phyloP scores from a whole-genome alignment of 1,284 basidiomycete genomes.

The Naganishia albida region DNA sequence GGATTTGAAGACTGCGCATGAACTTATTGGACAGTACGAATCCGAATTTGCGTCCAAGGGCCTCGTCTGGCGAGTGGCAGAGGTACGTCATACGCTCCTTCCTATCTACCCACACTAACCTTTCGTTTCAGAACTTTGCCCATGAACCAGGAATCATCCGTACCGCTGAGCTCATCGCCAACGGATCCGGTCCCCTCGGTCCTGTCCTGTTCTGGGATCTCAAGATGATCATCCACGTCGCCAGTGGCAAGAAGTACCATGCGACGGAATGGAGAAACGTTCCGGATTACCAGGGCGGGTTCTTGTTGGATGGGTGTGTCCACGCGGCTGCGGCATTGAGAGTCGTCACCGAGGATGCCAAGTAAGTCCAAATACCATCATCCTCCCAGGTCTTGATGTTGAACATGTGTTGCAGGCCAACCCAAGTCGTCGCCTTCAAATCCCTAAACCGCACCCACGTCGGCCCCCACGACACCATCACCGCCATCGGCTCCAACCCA shows the following conservation, averaged over 20 bases:
- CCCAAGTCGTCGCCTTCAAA: slow-evolving; percentile 64
- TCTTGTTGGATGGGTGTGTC: slow-evolving; percentile 54
- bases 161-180: slow-evolving; percentile 61
- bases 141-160: slow-evolving; percentile 64
- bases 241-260: slow-evolving; percentile 69
- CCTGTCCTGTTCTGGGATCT: slow-evolving; percentile 51
- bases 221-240: slow-evolving; percentile 61
- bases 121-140: slow-evolving; percentile 68
- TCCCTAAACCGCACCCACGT: slow-evolving; percentile 70
- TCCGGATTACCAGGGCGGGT: slow-evolving; percentile 81
- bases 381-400: slow-evolving; percentile 56
- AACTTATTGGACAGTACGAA: slow-evolving; percentile 69
- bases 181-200: slow-evolving; percentile 66
- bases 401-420: slow-evolving; percentile 36
- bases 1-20: slow-evolving; percentile 64
- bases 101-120: neutral
- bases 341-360: slow-evolving; percentile 37
- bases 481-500: slow-evolving; percentile 59
- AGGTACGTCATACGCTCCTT: slow-evolving; percentile 54
- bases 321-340: slow-evolving; percentile 48
- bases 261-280: slow-evolving; percentile 78
- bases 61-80: slow-evolving; percentile 79
- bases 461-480: slow-evolving; percentile 69
- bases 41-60: slow-evolving; percentile 65
- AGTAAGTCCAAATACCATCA: slow-evolving; percentile 55